Base-by-base conservation (phyloP, 495 filamentous ascomycete species). In the Mycothermus thermophilus region DNA sequence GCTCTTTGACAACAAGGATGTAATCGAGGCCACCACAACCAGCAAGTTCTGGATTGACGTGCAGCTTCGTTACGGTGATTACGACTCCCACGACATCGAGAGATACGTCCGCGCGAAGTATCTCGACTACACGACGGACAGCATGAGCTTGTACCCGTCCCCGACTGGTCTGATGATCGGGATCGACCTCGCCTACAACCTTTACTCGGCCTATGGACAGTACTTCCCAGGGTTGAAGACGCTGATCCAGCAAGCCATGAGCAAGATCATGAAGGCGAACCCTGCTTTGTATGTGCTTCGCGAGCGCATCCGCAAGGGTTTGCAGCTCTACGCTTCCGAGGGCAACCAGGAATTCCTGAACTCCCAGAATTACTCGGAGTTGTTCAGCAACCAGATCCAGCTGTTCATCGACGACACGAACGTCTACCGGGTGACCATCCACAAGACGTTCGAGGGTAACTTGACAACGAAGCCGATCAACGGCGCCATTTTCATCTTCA, bases 11-110 rank as follows among this genome's bases (percentile, higher is more conserved):
- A 95, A 85, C 27, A 96, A 96, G 63, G 92, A 99, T 60, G 74
- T 79, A 17, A 94, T 95, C 47, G 87, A 92, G 55, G 69, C 87
- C 10, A 95, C 85, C 8, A 86, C 92, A 2, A 95, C 90, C 2
- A 96, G 93, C 67, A 99, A 96, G 55, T 96, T 96, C 72, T 99
- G 90, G 92, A 69, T 99, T 37, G 92, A 99, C 63, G 85, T 99
- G 42, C 92, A 99, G 56, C 69, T 99, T 33, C 78, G 92, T 45
- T 99, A 99, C 46, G 92, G 92, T 51, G 92, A 99, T 54, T 99
- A 99, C 62, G 92, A 99, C 50, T 93, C 86, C 42, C 92, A 99
- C 63, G 92, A 99, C 52, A 94, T 99, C 54, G 92, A 95, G 48
- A 73, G 92, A 53, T 99, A 99, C 57, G 83, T 92, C 37, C 81